A percentile compares a stretch with the other conserved stretches of the same genome.
Conservation (phyloP, 108 stramenopile species). For the Pseudonitzschia pungens region DNA sequence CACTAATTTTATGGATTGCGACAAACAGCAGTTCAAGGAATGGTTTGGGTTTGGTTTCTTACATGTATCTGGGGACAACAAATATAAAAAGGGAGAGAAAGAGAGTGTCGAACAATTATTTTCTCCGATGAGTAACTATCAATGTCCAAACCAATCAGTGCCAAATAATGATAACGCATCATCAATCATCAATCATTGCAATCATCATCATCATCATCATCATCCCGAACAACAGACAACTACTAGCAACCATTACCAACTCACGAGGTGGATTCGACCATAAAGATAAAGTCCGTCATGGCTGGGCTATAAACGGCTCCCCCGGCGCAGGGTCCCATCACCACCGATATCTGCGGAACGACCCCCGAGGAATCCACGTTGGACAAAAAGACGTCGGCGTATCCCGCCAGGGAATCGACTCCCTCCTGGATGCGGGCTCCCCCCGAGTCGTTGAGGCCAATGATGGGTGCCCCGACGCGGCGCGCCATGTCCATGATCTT, state of each 20-base stretch:
- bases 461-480: slow-evolving; percentile 94
- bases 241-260: not conserved
- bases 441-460: slow-evolving; percentile 98
- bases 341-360: slow-evolving; percentile 92
- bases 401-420: slow-evolving; percentile 92
- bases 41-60: slow-evolving; percentile 9
- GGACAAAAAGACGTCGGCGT: slow-evolving; percentile 98
- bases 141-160: not conserved
- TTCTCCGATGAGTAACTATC: not conserved
- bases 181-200: too few species aligned
- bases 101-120: too few species aligned
- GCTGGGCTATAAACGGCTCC: slow-evolving; percentile 98
- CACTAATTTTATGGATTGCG: too few species aligned
- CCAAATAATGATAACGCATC: too few species aligned
- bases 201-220: too few species aligned
- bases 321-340: slow-evolving; percentile 85
- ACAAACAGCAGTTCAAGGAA: too few species aligned
- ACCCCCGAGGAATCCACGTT: slow-evolving; percentile 97
- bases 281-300: slow-evolving; percentile 99
- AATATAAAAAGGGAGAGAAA: not conserved
- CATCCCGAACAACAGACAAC: not conserved
- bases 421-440: slow-evolving; percentile 99
- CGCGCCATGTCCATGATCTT: slow-evolving; percentile 99
- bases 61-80: slow-evolving; percentile 9
- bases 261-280: slow-evolving; percentile 88